Conservation (phyloP, 192 early-diverging fungal genomes). For the Backusella tuberculispora region DNA sequence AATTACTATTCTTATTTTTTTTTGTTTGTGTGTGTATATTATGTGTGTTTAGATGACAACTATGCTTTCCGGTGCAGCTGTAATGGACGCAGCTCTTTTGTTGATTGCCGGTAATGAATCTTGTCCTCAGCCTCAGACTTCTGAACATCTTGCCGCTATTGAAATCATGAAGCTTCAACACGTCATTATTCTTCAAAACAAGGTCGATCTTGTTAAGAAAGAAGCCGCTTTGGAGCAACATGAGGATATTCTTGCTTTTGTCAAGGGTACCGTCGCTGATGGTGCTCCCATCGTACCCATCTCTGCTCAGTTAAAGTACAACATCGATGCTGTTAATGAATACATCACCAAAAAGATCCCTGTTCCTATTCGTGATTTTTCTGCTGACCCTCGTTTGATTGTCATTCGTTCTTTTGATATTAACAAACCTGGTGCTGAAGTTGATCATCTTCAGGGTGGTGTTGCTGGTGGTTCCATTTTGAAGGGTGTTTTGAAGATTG, state of each 20-base stretch:
- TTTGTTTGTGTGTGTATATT: background rate
- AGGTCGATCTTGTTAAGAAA: conserved; percentile 97
- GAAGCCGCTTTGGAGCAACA: conserved; percentile 88
- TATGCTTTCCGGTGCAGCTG: conserved; percentile 98
- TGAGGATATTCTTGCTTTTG: conserved; percentile 88
- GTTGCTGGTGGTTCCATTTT: conserved; percentile 98
- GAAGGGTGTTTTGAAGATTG: conserved; percentile 84
- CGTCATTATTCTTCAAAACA: conserved; percentile 98
- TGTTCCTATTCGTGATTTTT: conserved; percentile 92
- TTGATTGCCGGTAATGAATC: conserved; percentile 98
- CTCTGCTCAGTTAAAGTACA: conserved; percentile 98
- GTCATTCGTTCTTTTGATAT: conserved; percentile 99
- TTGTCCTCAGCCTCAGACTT: conserved; percentile 99
- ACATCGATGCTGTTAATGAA: conserved; percentile 97
- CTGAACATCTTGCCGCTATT: conserved; percentile 98
- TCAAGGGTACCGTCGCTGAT: conserved; percentile 94
- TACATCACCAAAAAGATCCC: conserved; percentile 97
- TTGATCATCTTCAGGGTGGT: conserved; percentile 92
- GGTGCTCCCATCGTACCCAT: conserved; percentile 96
- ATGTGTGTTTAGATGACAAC: conserved; percentile 75
- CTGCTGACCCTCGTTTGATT: conserved; percentile 88
- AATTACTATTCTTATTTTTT: background rate
- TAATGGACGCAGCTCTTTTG: conserved; percentile 98
- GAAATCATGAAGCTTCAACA: conserved; percentile 98
- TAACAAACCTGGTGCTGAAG: conserved; percentile 97